A percentile compares a stretch with the other conserved stretches of the same genome.
phyloP scores from a whole-genome alignment of 2,329 filamentous ascomycete genomes.

The Colletotrichum camelliae region DNA sequence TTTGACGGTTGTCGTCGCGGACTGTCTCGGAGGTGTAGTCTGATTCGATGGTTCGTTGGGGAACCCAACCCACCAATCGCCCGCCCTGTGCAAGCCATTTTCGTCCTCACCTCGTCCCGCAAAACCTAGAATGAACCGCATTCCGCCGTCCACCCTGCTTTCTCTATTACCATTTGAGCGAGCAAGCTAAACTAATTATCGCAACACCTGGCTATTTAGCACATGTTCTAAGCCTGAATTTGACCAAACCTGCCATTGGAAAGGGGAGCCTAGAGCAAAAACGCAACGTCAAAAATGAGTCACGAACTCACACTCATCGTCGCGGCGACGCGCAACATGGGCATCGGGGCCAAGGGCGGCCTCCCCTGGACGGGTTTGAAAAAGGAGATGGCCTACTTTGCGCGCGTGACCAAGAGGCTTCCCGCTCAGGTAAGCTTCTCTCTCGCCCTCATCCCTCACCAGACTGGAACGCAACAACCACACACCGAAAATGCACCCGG shows the following conservation, averaged over 20 bases:
- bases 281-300: background rate
- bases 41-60: background rate
- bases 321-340: slow-evolving; percentile 87
- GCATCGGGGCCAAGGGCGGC: slow-evolving; percentile 80
- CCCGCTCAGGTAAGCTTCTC: slow-evolving; percentile 41
- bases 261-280: background rate
- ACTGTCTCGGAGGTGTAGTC: background rate
- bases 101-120: slow-evolving; percentile 4
- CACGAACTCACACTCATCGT: slow-evolving; percentile 86
- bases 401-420: slow-evolving; percentile 80
- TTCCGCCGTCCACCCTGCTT: background rate
- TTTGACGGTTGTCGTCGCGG: background rate
- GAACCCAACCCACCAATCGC: slow-evolving; percentile 9
- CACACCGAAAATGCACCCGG: background rate
- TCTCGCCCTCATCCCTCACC: background rate
- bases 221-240: background rate
- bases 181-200: background rate
- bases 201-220: background rate
- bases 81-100: background rate
- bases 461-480: background rate
- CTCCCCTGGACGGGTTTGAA: slow-evolving; percentile 91
- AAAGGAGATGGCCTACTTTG: slow-evolving; percentile 95
- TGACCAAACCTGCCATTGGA: background rate
- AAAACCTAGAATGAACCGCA: slow-evolving; percentile 8
- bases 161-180: background rate